Evolutionary conservation across 2,329 filamentous ascomycete species (phyloP), one percentile per base, ranked within the genome.

Genomic region (Ceratocystis colombiana): DNA sequence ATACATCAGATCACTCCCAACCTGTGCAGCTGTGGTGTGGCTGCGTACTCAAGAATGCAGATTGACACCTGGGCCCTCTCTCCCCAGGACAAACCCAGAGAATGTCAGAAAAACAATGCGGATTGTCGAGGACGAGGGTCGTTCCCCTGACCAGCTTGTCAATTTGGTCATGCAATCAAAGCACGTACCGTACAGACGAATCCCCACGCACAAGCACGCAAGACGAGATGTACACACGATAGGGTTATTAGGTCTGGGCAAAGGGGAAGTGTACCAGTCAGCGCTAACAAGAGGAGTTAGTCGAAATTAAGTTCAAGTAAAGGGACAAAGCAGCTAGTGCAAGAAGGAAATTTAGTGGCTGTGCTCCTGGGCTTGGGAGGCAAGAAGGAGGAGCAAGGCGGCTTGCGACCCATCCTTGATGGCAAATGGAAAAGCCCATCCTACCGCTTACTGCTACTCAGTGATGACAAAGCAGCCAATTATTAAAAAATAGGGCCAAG

Each of bases 281-380:
- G 53, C 22, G 53, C 53, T 57, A 57, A 30, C 12, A 30, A 30
- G 53, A 57, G 53, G 53, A 57, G 53, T 12, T 57, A 57, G 17
- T 57, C 53, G 53, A 57, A 17, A 33, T 57, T 57, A 57, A 28
- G 6, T 17, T 30, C 20, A 22, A 50, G 46, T 57, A 37, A 17
- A 57, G 12, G 25, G 33, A 22, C n/a, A 12, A 12, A 55, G 50
- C 50, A 55, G 50, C 10, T 50, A n/a, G 20, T 50, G 33, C 17
- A 22, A 50, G 20, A 50, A 55, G 28, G 25, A 57, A 33, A 57
- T 57, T 57, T n/a, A 15, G 50, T 57, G 53, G 53, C 53, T 57
- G 53, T 57, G 50, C 25, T 28, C 12, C 53, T 33, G 25, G 53
- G 10, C 22, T 30, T 22, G 22, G 22, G 53, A 25, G 25, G 53